Evolutionary conservation across 208 protist species (phyloP).

Genomic region (Trichomonas vaginalis): DNA sequence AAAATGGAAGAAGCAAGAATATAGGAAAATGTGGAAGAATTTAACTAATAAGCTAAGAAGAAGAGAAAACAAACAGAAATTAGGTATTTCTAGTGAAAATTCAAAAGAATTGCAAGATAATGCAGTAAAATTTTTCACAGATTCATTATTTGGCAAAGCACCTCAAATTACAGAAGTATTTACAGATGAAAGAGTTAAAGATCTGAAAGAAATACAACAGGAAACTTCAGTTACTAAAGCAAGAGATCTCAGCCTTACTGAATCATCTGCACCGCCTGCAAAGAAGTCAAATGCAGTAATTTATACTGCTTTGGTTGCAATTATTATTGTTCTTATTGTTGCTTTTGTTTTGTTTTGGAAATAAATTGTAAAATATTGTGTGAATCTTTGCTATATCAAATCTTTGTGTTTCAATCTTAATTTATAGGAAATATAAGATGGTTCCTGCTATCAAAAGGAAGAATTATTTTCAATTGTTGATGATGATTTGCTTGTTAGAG

Average conservation of each 20-base stretch:
- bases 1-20: not conserved
- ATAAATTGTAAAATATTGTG: no score
- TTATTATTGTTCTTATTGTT: not conserved
- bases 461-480: no score
- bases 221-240: not conserved
- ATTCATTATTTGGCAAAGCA: not conserved
- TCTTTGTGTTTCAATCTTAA: no score
- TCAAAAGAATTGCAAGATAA: not conserved
- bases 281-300: not conserved
- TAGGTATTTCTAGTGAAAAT: not conserved
- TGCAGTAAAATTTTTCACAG: not conserved
- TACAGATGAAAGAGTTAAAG: not conserved
- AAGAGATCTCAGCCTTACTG: not conserved
- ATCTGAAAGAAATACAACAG: not conserved
- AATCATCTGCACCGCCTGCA: not conserved
- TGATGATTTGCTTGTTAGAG: no score
- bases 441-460: no score
- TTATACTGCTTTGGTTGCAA: not conserved
- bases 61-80: not conserved
- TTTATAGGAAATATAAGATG: no score
- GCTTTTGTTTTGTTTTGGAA: not conserved
- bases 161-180: not conserved
- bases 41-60: not conserved
- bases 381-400: no score
- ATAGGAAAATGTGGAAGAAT: not conserved